These are phyloP conservation scores for Calonectria henricotiae DNA, from an alignment of 2,329 filamentous ascomycete species.

Conservation along the genomic window DNA sequence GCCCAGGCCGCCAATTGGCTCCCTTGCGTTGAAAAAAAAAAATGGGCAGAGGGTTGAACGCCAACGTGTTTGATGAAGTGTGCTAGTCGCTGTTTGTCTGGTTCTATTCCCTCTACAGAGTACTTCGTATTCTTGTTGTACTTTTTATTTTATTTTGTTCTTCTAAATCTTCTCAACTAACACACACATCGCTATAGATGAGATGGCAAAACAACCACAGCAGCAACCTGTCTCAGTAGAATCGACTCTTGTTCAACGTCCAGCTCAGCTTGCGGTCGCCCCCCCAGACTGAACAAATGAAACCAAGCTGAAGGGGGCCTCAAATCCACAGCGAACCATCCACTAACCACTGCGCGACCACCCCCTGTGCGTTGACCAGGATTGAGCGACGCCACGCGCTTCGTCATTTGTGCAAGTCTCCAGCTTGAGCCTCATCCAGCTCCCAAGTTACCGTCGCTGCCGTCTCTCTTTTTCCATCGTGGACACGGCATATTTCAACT, in stretches of 20 bases:
- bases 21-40: neutral
- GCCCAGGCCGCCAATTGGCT: constrained; percentile 7
- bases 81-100: neutral
- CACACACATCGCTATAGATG: no score
- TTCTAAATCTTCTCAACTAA: no score
- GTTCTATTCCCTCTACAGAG: neutral
- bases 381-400: neutral
- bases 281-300: neutral
- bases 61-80: neutral
- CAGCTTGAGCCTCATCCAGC: constrained; percentile 21
- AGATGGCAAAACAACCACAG: neutral
- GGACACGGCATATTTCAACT: neutral
- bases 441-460: neutral
- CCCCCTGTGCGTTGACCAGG: constrained; percentile 1
- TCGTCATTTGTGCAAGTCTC: constrained; percentile 6
- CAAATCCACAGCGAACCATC: constrained; percentile 8
- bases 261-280: neutral
- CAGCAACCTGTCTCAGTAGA: neutral
- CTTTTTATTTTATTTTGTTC: no score
- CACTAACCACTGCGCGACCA: neutral
- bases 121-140: no score
- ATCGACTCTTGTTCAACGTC: neutral
- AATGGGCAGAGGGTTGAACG: neutral
- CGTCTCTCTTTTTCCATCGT: neutral
- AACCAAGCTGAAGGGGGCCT: constrained; percentile 11